Base-by-base conservation (phyloP, 805 yeast genomes). In the Candida alai region DNA sequence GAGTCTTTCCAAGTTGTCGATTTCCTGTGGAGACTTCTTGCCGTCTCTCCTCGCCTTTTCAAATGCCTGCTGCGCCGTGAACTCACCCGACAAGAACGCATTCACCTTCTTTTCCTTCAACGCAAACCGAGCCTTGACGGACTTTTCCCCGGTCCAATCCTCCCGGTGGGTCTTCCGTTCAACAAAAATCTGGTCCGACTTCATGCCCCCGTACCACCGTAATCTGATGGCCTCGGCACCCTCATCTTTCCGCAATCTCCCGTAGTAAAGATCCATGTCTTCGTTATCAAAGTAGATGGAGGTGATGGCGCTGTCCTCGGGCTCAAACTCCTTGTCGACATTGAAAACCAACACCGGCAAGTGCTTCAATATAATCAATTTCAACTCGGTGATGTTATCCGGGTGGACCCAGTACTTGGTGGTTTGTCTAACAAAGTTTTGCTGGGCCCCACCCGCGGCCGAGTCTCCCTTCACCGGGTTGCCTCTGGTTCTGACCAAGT, bases 361-460 rank as follows among this genome's bases (percentile, higher is more conserved):
- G 65, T 93, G 97, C 64, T 93, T 90, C 56, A 93, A 72, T 44
- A 93, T 81, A 44, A 87, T 83, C 54, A 93, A 76, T 66, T 93
- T 93, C 59, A 93, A 74, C 67, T 93, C 97, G 11, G 97, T 93
- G 56, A 93, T 88, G 59, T 93, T 90, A 61, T 93, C 97, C 2
- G 97, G 96, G 54, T 93, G 98, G 20, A 93, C 97, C 99, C 99
- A 93, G 64, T 93, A 93, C 57, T 93, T 93, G 6, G 98, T 93
- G 14, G 98, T 93, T 64, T 93, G 98, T 62, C 98, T 83, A 29
- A 93, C 97, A 52, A 93, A 93, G 66, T 93, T 93, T 61, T 93
- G 98, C 70, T 89, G 97, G 27, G 83, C 74, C 28, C 98, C 98
- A 53, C 98, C 98, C n/a, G 98, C 97, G 4, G 97, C 58, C 4